Base-by-base conservation (phyloP, 108 stramenopile genomes). In the Skeletonema menzelii region DNA sequence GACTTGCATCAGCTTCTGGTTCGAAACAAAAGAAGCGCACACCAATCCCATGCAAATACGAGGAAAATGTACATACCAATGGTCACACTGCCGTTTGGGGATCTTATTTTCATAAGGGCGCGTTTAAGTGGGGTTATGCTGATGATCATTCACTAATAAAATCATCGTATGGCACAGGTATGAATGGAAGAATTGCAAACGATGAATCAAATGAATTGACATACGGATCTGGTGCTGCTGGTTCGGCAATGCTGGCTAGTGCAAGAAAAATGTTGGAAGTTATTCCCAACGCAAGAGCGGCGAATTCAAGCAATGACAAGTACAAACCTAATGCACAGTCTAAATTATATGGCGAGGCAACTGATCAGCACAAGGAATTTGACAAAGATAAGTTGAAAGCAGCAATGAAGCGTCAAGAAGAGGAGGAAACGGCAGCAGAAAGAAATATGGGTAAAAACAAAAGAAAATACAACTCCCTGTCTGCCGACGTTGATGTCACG, bases 61-160 rank as follows among this genome's bases (percentile, higher is more conserved):
- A 97, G 68, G 99, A 99, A 82, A 96, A 99, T 70, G 81, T 97
- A 4, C 77, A 85, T 60, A 73, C 82, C 20, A 91, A 91, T 65
- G 97, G 97, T 57, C 99, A 99, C 80, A 82, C 83, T 17, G 80
- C 91, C 6, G 98, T 99, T 15, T 99, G 97, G 97, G 99, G 99
- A 27, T 89, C 87, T 30, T 99, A 91, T 70, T 99, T 95, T 74
- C 97, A 98, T 82, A 79, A 75, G 56, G 89, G 92, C 19, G 90
- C 90, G 8, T 94, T 95, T 67, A 61, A 73, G 44, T 99, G 99
- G 99, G 99, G 99, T 17, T 99, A 94, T 74, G 87, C 82, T 17
- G 98, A 98, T 87, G 98, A 99, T 73, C 97, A 97, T 76, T 95
- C 94, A 0, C 73, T 97, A n/a, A 85, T 94, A 24, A 71, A 74